Evolutionary conservation across 805 yeast genomes (phyloP), one percentile per base, ranked within the genome.

Genomic region (Pichia scutulata): DNA sequence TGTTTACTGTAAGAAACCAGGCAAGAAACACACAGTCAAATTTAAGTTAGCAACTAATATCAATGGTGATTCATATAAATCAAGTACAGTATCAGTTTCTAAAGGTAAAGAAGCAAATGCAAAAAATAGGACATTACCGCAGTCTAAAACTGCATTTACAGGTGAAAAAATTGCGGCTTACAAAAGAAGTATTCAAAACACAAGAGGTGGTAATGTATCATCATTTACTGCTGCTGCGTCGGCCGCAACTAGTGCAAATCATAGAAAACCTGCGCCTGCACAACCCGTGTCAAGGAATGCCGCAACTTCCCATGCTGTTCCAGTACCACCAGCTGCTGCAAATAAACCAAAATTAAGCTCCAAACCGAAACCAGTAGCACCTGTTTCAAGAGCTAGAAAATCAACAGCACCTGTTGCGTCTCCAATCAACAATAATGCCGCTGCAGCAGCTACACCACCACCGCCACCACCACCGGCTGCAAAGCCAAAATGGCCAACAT

Each of bases 1-100:
- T 51, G 77, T 79, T 54, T 93, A 93, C 68, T 87, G 84, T 69
- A 93, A 92, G 76, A 93, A 93, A 65, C 89, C 97, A 1, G 95
- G 95, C 2, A 83, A 80, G 65, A 61, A 73, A 24, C 93, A 89
- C 53, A 65, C 76, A 9, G 85, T 93, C 57, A 89, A 86, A 65
- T 80, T 85, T 61, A 79, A 75, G 47, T 65, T 75, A 40, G 84
- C 84, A 44, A 74, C 85, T 26, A 64, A 77, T 55, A 74, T 86
- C 41, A 41, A 26, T 12, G 43, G 43, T 24, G 98, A 93, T 65
- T 52, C 70, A 12, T 93, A 93, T 72, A 93, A 93, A 70, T 88
- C 97, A 4, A 86, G 95, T 55, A 80, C 87, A 0, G 90, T 93
- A 24, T 81, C 80, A 40, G 96, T 89, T 18, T 79, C 81, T 44